A percentile compares a stretch with the other conserved stretches of the same genome.
These are phyloP conservation scores for Podila epicladia DNA, from an alignment of 192 early-diverging fungal species.

Conservation along the genomic window DNA sequence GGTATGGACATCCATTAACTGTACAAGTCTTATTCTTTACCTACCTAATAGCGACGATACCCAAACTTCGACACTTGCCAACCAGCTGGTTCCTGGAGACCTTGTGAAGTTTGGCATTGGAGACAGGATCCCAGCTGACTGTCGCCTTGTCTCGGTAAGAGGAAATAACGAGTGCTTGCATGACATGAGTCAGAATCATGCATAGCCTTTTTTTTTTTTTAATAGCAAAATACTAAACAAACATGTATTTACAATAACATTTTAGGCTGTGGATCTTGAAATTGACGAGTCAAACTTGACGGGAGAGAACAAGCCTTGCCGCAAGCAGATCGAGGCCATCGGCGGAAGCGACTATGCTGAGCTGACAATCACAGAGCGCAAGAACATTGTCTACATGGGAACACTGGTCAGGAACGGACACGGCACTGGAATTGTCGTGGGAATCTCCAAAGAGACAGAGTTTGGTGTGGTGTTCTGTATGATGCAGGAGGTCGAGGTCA, in stretches of 20 bases:
- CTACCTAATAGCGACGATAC: conserved; percentile 65
- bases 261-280: conserved; percentile 78
- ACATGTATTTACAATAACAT: background rate
- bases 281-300: conserved; percentile 94
- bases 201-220: background rate
- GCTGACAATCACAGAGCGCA: conserved; percentile 73
- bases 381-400: conserved; percentile 96
- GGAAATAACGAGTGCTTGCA: background rate
- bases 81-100: conserved; percentile 92
- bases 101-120: conserved; percentile 87
- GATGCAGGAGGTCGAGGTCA: conserved; percentile 93
- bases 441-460: conserved; percentile 89
- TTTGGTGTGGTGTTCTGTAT: conserved; percentile 94
- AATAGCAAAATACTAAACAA: background rate
- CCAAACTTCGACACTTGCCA: conserved; percentile 70
- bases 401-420: conserved; percentile 89
- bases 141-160: conserved; percentile 75
- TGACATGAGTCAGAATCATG: background rate
- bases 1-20: too few relatives aligned
- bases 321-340: conserved; percentile 71
- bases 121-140: conserved; percentile 94
- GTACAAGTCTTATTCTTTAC: background rate
- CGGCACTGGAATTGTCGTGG: conserved; percentile 90
- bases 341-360: conserved; percentile 54
- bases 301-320: conserved; percentile 84